phyloP scores from a whole-genome alignment of 2,329 filamentous ascomycete species.

The Ceratocystis ficicola region DNA sequence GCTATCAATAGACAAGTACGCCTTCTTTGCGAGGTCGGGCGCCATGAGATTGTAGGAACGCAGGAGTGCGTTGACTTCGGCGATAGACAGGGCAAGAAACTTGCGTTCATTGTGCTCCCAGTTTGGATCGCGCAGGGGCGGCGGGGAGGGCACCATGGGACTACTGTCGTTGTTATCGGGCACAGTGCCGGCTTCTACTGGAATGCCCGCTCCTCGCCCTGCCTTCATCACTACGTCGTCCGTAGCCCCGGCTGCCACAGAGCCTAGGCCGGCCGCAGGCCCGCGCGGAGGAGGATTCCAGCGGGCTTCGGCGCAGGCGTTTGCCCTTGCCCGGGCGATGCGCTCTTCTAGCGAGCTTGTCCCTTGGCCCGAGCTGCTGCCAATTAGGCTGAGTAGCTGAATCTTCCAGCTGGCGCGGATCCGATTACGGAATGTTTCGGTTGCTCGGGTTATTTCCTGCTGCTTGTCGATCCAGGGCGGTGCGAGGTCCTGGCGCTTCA shows the following conservation, averaged over 20 bases:
- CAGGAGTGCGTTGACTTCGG: slow-evolving; percentile 65
- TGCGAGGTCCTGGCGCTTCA: slow-evolving; percentile 87
- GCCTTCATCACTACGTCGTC: slow-evolving; percentile 39
- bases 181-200: not conserved
- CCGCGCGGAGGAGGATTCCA: slow-evolving; percentile 43
- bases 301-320: slow-evolving; percentile 60
- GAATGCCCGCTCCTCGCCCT: slow-evolving; percentile 28
- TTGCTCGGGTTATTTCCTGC: slow-evolving; percentile 65
- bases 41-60: slow-evolving; percentile 93
- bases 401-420: slow-evolving; percentile 73
- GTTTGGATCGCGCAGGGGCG: slow-evolving; percentile 62
- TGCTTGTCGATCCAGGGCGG: slow-evolving; percentile 99
- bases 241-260: slow-evolving; percentile 36
- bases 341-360: slow-evolving; percentile 50
- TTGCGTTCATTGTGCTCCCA: slow-evolving; percentile 63
- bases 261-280: slow-evolving; percentile 22
- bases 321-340: slow-evolving; percentile 56
- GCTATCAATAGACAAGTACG: slow-evolving; percentile 72
- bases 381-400: slow-evolving; percentile 66
- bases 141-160: not conserved
- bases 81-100: slow-evolving; percentile 66
- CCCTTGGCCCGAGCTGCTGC: slow-evolving; percentile 53
- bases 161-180: not conserved
- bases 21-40: slow-evolving; percentile 81
- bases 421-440: slow-evolving; percentile 58